These are phyloP conservation scores for Graphilbum sp. DNA, from an alignment of 2,329 filamentous ascomycete genomes.

Conservation along the genomic window DNA sequence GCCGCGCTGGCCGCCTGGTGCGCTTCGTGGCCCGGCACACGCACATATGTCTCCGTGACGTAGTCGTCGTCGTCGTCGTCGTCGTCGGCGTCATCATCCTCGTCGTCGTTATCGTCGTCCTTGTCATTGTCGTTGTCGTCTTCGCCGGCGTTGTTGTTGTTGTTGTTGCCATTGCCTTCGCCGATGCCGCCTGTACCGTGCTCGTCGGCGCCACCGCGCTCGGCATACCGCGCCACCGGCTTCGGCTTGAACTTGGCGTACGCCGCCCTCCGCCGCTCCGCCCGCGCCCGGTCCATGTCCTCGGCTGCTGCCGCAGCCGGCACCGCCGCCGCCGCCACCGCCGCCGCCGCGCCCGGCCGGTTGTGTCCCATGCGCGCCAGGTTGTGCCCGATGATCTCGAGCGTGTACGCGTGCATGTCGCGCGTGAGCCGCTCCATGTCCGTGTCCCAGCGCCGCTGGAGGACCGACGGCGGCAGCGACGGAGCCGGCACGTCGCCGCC, in stretches of 20 bases:
- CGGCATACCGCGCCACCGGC: slow-evolving; percentile 4
- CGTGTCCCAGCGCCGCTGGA: slow-evolving; percentile 15
- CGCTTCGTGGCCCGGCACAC: slow-evolving; percentile 30
- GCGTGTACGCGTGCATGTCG: slow-evolving; percentile 41
- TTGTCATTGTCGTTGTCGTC: slow-evolving; percentile 11
- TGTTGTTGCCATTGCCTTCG: slow-evolving; percentile 15
- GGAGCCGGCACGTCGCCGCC: neutral
- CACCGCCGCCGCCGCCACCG: neutral
- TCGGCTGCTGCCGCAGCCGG: too few species aligned
- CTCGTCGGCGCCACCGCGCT: slow-evolving; percentile 3
- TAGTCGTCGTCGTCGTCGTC: slow-evolving; percentile 37
- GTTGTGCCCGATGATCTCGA: slow-evolving; percentile 40
- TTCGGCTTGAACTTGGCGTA: slow-evolving; percentile 9
- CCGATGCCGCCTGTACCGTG: slow-evolving; percentile 19
- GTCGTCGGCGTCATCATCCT: slow-evolving; percentile 22
- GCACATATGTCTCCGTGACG: slow-evolving; percentile 48
- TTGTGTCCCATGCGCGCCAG: slow-evolving; percentile 27
- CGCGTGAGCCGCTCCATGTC: slow-evolving; percentile 34
- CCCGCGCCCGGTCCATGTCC: neutral
- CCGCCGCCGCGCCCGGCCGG: slow-evolving; percentile 12
- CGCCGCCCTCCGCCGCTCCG: slow-evolving; percentile 5
- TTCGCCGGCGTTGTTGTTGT: slow-evolving; percentile 19
- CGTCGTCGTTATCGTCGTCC: slow-evolving; percentile 19
- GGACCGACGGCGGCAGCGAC: neutral
- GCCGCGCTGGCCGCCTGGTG: slow-evolving; percentile 23